These are phyloP conservation scores for Vigna mungo DNA, from an alignment of 306 rosid species.

Conservation along the genomic window DNA sequence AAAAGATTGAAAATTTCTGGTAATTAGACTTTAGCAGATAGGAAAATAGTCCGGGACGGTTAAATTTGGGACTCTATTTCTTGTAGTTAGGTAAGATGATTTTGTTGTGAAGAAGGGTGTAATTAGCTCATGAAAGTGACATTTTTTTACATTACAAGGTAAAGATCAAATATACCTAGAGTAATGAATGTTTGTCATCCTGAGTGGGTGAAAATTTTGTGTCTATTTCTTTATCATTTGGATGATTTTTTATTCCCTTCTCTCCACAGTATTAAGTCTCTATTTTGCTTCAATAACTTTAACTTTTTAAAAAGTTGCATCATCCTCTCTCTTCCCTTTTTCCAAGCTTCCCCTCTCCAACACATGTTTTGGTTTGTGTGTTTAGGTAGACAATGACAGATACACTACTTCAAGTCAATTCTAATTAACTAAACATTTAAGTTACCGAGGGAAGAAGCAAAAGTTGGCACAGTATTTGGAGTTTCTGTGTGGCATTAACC, in stretches of 20 bases:
- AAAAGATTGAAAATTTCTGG: constrained; percentile 55
- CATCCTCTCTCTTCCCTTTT: background rate
- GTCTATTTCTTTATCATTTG: constrained; percentile 59
- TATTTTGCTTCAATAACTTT: constrained; percentile 58
- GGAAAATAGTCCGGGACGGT: constrained; percentile 40
- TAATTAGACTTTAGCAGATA: constrained; percentile 48
- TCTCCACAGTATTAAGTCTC: constrained; percentile 51
- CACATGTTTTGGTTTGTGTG: constrained; percentile 41
- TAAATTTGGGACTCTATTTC: constrained; percentile 51
- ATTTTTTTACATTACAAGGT: constrained; percentile 44
- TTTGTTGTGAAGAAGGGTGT: constrained; percentile 51
- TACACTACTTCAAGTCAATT: constrained; percentile 43
- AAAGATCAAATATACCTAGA: constrained; percentile 35
- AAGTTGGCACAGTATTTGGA: constrained; percentile 42
- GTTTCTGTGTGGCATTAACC: constrained; percentile 36
- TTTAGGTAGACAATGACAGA: constrained; percentile 52
- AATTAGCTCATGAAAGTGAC: constrained; percentile 60
- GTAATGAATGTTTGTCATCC: constrained; percentile 57
- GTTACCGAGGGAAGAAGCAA: constrained; percentile 45
- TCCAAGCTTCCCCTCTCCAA: background rate
- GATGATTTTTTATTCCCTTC: constrained; percentile 54
- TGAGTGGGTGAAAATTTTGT: constrained; percentile 51
- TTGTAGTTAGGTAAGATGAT: constrained; percentile 52
- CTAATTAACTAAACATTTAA: constrained; percentile 27
- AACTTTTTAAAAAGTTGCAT: constrained; percentile 67